Base-by-base conservation (phyloP, 345 rosid species). In the Populus simonii region DNA sequence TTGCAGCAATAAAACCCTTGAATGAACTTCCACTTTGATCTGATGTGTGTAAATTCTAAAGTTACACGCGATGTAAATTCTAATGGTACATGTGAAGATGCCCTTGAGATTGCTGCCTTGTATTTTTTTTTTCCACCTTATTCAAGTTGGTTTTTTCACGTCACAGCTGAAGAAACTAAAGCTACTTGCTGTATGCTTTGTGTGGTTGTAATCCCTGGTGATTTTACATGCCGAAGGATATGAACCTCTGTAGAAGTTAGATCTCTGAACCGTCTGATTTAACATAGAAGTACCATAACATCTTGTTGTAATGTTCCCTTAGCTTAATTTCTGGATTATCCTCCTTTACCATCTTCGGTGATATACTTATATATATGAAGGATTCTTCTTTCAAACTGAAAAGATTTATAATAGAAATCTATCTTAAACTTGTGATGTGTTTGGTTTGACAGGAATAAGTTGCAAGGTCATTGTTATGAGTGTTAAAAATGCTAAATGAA, bases 1-100 rank as follows among this genome's bases (percentile, higher is more conserved):
- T 89, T 25, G 93, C 98, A 29, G 82, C 83, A 59, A 86, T 95
- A 80, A 86, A 82, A 78, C 91, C 98, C 59, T 83, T 89, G 87
- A 89, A 83, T 39, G 80, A 66, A 66, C 92, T 74, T 39, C 88
- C 89, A 53, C 36, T 38, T 67, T 84, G 80, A 85, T 49, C 31
- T 39, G 20, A 5, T 20, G 3, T 11, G 15, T 38, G 25, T 63
- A 27, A 31, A 63, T 11, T 4, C 8, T 27, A 25, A 25, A 27
- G 31, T 5, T 63, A 63, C 18, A 31, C 27, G 67, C 36, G 23
- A n/a, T 25, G 67, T 63, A 27, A 31, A 63, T 11, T 23, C 8
- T 63, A 25, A 25, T 27, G 31, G 18, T 63, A 63, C 8, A 31
- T 63, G 67, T 25, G 59, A 53, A 53, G n/a, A 6, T 53, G 20